Evolutionary conservation across 305 asterid genomes (phyloP), one percentile per base, ranked within the genome.

Genomic region (Plantago coronopus): DNA sequence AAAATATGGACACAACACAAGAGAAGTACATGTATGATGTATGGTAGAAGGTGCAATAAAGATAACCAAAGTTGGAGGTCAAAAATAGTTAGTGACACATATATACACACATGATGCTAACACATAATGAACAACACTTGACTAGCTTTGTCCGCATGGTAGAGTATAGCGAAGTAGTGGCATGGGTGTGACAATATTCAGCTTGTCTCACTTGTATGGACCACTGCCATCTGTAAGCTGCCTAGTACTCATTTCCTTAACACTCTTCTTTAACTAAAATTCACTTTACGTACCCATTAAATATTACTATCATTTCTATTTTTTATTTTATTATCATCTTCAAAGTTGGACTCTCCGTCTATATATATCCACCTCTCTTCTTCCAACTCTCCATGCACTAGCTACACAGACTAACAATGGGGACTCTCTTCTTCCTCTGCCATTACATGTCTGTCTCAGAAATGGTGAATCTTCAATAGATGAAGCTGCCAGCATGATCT

Each of bases 401-500:
- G n/a, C 34, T 27, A 27, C n/a, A n/a, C n/a, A 27, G 34, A 27
- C 40, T 7, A 9, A 34, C 12, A 7, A 6, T 34, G 11, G 1
- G 9, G 1, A 34, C 12, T 34, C 40, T 34, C 40, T 8, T 2
- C 40, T 34, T 34, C 12, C 8, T 34, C 40, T 34, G 7, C 40
- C 0, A 6, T 9, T 9, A 34, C 40, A 11, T 17, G 2, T 48
- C 15, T 0, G 53, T 21, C 3, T 17, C 13, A 17, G 54, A 48
- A 18, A 10, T 53, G 20, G 58, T 25, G 58, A 53, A 53, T 17
- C 42, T 1, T 7, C 17, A 62, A 58, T 63, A 71, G 82, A 64
- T 83, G 91, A 83, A 83, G 91, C 87, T 81, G 87, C 86, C 91
- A 84, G 82, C 86, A 61, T 75, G 91, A 79, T 81, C 88, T 81